phyloP scores from a whole-genome alignment of 352 stramenopile genomes.

The Pythium apleroticum region DNA sequence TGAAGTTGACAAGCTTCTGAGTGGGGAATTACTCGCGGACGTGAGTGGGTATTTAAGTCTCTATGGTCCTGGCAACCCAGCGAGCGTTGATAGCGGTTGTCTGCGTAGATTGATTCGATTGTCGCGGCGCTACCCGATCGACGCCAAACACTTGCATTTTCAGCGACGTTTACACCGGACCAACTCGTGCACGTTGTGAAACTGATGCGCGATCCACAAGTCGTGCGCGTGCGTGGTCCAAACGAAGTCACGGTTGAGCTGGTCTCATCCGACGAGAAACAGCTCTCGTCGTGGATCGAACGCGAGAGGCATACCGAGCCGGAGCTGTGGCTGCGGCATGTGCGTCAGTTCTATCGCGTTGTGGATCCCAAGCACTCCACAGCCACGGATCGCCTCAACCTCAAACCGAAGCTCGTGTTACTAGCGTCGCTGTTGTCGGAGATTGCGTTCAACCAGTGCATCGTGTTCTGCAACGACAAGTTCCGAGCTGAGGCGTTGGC shows the following conservation, averaged over 20 bases:
- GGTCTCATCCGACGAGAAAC: constrained; percentile 42
- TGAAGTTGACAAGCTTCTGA: constrained; percentile 82
- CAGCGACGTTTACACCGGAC: constrained; percentile 72
- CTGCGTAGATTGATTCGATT: constrained; percentile 57
- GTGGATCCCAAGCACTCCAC: constrained; percentile 21
- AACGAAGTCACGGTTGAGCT: constrained; percentile 67
- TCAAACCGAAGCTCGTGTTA: constrained; percentile 58
- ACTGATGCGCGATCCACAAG: constrained; percentile 70
- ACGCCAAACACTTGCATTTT: constrained; percentile 77
- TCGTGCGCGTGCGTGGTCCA: constrained; percentile 62
- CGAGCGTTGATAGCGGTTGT: background rate
- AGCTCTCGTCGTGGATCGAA: constrained; percentile 46
- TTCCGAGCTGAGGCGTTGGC: constrained; percentile 67
- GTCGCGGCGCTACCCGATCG: constrained; percentile 49
- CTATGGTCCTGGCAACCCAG: no score
- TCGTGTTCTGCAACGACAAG: constrained; percentile 88
- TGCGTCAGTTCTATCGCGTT: constrained; percentile 72
- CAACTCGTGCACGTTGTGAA: constrained; percentile 48
- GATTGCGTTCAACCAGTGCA: constrained; percentile 74
- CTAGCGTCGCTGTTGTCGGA: constrained; percentile 59
- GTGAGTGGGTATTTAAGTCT: constrained; percentile 21
- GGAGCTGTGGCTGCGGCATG: constrained; percentile 72
- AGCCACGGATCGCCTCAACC: constrained; percentile 32
- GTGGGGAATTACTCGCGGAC: constrained; percentile 62
- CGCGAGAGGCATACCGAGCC: constrained; percentile 42